Evolutionary conservation across 768 basidiomycete species (phyloP).

Genomic region (Crassisporium funariophilum): DNA sequence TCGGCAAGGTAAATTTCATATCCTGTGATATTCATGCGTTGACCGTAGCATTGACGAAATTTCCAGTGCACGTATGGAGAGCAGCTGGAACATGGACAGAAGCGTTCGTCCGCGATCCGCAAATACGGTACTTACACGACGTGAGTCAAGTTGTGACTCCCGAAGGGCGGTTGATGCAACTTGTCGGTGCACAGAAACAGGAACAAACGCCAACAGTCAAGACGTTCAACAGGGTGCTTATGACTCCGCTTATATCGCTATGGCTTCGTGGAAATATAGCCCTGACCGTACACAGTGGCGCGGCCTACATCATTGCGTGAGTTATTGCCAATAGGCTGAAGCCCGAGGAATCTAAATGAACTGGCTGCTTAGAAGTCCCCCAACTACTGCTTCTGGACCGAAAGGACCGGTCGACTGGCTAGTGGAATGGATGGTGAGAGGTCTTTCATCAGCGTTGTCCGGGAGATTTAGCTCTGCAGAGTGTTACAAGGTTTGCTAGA

Average conservation of each 20-base stretch:
- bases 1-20: background rate
- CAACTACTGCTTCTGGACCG: background rate
- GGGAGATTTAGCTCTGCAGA: constrained; percentile 9
- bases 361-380: constrained; percentile 1
- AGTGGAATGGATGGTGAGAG: constrained; percentile 1
- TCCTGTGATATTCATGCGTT: background rate
- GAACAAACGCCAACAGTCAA: constrained; percentile 9
- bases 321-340: no score
- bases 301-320: constrained; percentile 20
- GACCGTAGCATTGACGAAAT: background rate
- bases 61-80: background rate
- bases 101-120: constrained; percentile 22
- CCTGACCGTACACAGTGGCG: constrained; percentile 21
- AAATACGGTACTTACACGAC: constrained; percentile 18
- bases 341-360: background rate
- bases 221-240: constrained; percentile 11
- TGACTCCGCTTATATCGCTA: constrained; percentile 14
- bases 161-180: background rate
- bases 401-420: constrained; percentile 4
- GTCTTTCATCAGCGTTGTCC: constrained; percentile 6
- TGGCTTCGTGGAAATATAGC: constrained; percentile 10
- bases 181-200: constrained; percentile 8
- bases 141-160: constrained; percentile 7
- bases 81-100: background rate
- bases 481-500: constrained; percentile 8